Conservation (phyloP, 2,329 filamentous ascomycete species). For the Hyphodiscus sp. region DNA sequence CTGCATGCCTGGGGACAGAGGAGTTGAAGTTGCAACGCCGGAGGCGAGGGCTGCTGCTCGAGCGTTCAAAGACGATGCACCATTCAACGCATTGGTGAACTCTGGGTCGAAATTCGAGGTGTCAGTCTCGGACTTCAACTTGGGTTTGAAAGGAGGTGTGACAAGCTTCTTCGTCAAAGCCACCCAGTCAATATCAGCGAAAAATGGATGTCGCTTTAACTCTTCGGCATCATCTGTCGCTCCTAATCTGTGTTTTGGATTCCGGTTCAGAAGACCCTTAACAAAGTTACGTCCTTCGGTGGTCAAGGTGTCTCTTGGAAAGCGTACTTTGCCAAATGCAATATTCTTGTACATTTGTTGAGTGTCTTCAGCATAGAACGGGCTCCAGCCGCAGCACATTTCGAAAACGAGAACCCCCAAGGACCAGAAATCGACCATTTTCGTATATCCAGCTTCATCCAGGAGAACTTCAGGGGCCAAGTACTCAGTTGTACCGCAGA, state of each 20-base stretch:
- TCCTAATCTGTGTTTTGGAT: slow-evolving; percentile 90
- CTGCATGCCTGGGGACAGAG: slow-evolving; percentile 89
- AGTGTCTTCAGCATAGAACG: slow-evolving; percentile 97
- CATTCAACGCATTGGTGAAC: slow-evolving; percentile 90
- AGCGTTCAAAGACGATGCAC: slow-evolving; percentile 82
- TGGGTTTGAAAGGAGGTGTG: slow-evolving; percentile 94
- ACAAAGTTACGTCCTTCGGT: slow-evolving; percentile 96
- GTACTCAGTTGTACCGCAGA: slow-evolving; percentile 97
- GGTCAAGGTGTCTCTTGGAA: slow-evolving; percentile 89
- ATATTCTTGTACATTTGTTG: slow-evolving; percentile 99
- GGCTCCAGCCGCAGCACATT: slow-evolving; percentile 99
- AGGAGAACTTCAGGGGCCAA: slow-evolving; percentile 90
- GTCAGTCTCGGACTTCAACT: slow-evolving; percentile 90
- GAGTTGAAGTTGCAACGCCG: slow-evolving; percentile 83
- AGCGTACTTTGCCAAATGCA: slow-evolving; percentile 95
- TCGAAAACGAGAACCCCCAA: slow-evolving; percentile 96
- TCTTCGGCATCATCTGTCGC: slow-evolving; percentile 89
- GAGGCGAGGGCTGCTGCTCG: slow-evolving; percentile 80
- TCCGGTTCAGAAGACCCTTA: slow-evolving; percentile 93
- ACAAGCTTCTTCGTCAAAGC: slow-evolving; percentile 84
- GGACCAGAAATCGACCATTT: slow-evolving; percentile 99
- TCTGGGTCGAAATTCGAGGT: slow-evolving; percentile 98
- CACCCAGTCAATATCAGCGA: slow-evolving; percentile 88
- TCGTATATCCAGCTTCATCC: slow-evolving; percentile 95
- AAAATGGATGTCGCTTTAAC: slow-evolving; percentile 91